Percentiles rank a stretch among this genome's conserved stretches.
Evolutionary conservation across 192 early-diverging fungal genomes (phyloP).

Genomic region (Funneliformis mosseae): DNA sequence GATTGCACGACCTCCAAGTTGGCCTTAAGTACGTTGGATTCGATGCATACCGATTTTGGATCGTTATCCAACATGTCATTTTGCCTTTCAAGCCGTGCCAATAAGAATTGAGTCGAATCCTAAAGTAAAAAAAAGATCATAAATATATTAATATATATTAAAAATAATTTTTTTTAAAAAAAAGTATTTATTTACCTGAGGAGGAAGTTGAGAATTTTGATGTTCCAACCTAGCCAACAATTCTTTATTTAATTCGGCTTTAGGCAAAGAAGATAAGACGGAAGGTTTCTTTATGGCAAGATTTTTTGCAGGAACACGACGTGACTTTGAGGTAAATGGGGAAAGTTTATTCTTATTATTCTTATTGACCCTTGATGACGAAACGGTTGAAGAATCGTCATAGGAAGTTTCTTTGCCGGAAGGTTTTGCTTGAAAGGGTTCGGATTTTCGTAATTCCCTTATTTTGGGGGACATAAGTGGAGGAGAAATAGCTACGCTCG

Average conservation of each 20-base stretch:
- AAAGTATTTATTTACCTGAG: constrained; percentile 47
- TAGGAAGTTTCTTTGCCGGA: not conserved
- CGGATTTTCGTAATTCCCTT: constrained; percentile 22
- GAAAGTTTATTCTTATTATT: not conserved
- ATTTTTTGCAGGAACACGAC: not conserved
- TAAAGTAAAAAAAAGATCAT: constrained; percentile 34
- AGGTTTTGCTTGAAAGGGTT: constrained; percentile 1
- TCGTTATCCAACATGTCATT: constrained; percentile 60
- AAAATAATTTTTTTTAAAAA: not conserved
- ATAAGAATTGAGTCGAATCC: constrained; percentile 57
- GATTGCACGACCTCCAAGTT: constrained; percentile 55
- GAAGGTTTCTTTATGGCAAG: not conserved
- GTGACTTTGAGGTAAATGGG: not conserved
- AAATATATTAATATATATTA: not conserved
- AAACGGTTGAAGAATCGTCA: not conserved
- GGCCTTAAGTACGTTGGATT: constrained; percentile 60
- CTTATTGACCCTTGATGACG: not conserved
- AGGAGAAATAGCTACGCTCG: not conserved
- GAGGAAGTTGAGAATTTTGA: constrained; percentile 57
- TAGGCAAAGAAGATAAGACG: not conserved
- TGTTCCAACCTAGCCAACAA: constrained; percentile 56
- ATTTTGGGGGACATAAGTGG: constrained; percentile 25
- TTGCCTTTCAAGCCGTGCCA: constrained; percentile 62
- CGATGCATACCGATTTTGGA: constrained; percentile 62
- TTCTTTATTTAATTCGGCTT: constrained; percentile 36